Base-by-base conservation (phyloP, 805 yeast genomes). In the Helenozyma baotianmanensis region DNA sequence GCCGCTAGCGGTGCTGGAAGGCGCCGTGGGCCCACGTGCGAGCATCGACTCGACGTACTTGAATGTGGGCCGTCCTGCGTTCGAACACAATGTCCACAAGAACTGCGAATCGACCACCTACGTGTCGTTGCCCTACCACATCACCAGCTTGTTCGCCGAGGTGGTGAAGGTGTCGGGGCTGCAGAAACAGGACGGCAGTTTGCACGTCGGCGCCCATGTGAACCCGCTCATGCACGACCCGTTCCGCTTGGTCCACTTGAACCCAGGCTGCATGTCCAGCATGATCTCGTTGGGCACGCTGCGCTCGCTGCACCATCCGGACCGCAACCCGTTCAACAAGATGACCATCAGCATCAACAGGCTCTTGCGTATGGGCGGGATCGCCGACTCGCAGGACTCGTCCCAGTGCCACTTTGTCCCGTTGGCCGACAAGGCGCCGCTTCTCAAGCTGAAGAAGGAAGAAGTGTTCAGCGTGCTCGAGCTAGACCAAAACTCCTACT, bases 201-300 rank as follows among this genome's bases (percentile, higher is more conserved):
- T 70, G 4, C 70, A 62, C 17, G 60, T 76, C 14, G 82, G 80
- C 0, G 76, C 80, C 27, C 64, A 64, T 27, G 62, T 76, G 18
- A 75, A 73, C 38, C 77, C 81, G 0, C 51, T 76, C 33, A 39
- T 54, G 25, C 69, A 77, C 4, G 82, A 76, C 45, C 72, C 76
- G 2, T 76, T 70, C 45, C 63, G 64, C 33, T 57, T 64, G 17
- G 76, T 75, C 14, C 76, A 70, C 43, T 53, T 76, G 33, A 74
- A 70, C 13, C 80, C 81, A 0, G 80, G 82, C 1, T 75, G 80
- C 42, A 38, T 69, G 13, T 37, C 46, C 8, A 32, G 42, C 3
- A 38, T 53, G 25, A 33, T 53, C 8, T 41, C 36, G 9, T 27
- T 50, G 19, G 29, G 37, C 6, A 23, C 21, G 15, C 25, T 18